Conservation (phyloP, 306 rosid genomes). For the Gastrolobium villosum region DNA sequence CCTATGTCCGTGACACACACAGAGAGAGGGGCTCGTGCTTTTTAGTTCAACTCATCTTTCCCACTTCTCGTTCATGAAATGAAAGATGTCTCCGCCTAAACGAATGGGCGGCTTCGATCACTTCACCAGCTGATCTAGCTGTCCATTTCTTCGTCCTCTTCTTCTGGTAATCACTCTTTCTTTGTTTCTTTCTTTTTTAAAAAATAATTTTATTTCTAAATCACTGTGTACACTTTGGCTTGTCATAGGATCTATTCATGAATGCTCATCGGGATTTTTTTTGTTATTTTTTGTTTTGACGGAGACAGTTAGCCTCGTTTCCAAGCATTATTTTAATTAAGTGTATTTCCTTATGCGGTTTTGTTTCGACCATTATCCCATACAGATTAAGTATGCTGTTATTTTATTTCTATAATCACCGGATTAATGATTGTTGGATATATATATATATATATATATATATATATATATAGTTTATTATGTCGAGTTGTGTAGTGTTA, state of each 20-base stretch:
- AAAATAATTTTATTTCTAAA: not conserved
- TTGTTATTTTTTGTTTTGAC: not conserved
- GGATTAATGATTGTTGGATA: not conserved
- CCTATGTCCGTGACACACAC: slow-evolving; percentile 59
- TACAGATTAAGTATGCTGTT: not conserved
- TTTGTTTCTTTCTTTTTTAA: not conserved
- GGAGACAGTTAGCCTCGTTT: not conserved
- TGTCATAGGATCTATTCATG: slow-evolving; percentile 25
- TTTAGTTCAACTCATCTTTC: slow-evolving; percentile 9
- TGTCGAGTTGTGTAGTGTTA: too few relatives aligned
- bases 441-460: not conserved
- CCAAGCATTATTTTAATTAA: slow-evolving; percentile 12
- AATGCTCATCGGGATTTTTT: not conserved
- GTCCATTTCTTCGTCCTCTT: slow-evolving; percentile 27
- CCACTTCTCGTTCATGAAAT: slow-evolving; percentile 11
- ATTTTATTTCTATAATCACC: not conserved
- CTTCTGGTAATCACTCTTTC: slow-evolving; percentile 42
- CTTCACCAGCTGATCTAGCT: slow-evolving; percentile 43
- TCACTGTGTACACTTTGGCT: not conserved
- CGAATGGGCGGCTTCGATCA: slow-evolving; percentile 43
- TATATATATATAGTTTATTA: too few relatives aligned
- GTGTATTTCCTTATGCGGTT: not conserved
- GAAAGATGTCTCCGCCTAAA: slow-evolving; percentile 33
- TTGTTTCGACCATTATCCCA: slow-evolving; percentile 18
- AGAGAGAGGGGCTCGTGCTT: not conserved